Percentiles rank a stretch among this genome's conserved stretches.
Conservation (phyloP, 192 early-diverging fungal species). For the Gamsiella multidivaricata region DNA sequence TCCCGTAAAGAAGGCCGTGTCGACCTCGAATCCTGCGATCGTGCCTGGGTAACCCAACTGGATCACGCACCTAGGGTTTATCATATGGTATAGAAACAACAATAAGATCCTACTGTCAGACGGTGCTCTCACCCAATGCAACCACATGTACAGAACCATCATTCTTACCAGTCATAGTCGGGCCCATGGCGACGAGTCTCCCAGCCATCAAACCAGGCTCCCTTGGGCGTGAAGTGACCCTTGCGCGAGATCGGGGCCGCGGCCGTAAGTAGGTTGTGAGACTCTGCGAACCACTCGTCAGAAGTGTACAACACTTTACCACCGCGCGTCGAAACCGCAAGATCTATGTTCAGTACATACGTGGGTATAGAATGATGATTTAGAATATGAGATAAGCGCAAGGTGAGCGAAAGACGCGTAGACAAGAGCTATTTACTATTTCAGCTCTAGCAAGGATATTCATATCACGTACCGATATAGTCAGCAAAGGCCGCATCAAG, state of each 20-base stretch:
- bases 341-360: too few relatives aligned
- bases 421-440: background rate
- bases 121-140: too few relatives aligned
- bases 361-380: too few relatives aligned
- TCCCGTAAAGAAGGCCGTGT: slow-evolving; percentile 95
- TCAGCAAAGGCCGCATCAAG: slow-evolving; percentile 24
- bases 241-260: slow-evolving; percentile 73
- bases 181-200: slow-evolving; percentile 92
- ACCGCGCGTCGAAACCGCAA: slow-evolving; percentile 76
- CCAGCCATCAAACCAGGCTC: slow-evolving; percentile 91
- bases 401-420: background rate
- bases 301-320: slow-evolving; percentile 80
- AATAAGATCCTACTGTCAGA: too few relatives aligned
- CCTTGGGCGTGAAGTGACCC: slow-evolving; percentile 68
- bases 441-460: too few relatives aligned
- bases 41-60: slow-evolving; percentile 88
- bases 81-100: background rate
- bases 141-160: too few relatives aligned
- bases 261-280: slow-evolving; percentile 80
- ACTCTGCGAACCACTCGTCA: slow-evolving; percentile 94
- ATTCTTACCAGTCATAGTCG: slow-evolving; percentile 79
- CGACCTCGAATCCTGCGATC: slow-evolving; percentile 89
- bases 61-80: slow-evolving; percentile 66
- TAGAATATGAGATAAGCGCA: background rate
- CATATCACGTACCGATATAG: slow-evolving; percentile 23